These are phyloP conservation scores for Periconia macrospinosa DNA, from an alignment of 2,329 filamentous ascomycete species.

Conservation along the genomic window DNA sequence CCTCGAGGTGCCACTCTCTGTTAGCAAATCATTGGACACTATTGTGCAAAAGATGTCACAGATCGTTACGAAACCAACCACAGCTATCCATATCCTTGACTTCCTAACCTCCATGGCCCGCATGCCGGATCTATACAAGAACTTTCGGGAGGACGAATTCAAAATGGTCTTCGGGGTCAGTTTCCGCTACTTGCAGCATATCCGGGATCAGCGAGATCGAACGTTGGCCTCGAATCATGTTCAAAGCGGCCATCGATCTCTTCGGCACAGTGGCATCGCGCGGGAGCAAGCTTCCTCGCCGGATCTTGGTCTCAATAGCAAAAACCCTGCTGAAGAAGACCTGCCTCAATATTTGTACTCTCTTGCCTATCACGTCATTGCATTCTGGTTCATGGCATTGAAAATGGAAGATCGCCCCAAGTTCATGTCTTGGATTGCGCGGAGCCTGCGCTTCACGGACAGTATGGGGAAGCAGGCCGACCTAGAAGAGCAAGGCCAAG, in stretches of 20 bases:
- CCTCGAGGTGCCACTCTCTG: constrained; percentile 86
- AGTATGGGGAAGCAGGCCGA: constrained; percentile 69
- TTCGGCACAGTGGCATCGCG: constrained; percentile 48
- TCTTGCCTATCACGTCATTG: constrained; percentile 90
- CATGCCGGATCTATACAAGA: constrained; percentile 80
- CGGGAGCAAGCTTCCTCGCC: constrained; percentile 43
- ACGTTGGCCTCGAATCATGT: constrained; percentile 26
- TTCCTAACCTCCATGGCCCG: constrained; percentile 90
- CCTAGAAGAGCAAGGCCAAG: constrained; percentile 88
- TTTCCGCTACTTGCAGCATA: constrained; percentile 88
- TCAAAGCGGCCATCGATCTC: constrained; percentile 38
- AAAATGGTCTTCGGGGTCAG: constrained; percentile 94
- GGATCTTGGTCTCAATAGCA: constrained; percentile 39
- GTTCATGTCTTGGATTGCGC: constrained; percentile 88
- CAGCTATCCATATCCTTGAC: constrained; percentile 93
- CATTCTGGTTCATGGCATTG: constrained; percentile 93
- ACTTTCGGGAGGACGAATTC: constrained; percentile 89
- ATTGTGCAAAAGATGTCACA: constrained; percentile 93
- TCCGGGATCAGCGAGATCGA: constrained; percentile 63
- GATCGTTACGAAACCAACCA: constrained; percentile 89
- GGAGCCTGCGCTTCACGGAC: constrained; percentile 77
- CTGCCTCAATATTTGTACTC: constrained; percentile 93
- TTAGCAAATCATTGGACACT: constrained; percentile 80
- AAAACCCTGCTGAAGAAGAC: constrained; percentile 63
- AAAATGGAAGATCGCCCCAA: constrained; percentile 81